Evolutionary conservation across 1,139 yeast species (phyloP).

Genomic region (Meyerozyma carpophila): DNA sequence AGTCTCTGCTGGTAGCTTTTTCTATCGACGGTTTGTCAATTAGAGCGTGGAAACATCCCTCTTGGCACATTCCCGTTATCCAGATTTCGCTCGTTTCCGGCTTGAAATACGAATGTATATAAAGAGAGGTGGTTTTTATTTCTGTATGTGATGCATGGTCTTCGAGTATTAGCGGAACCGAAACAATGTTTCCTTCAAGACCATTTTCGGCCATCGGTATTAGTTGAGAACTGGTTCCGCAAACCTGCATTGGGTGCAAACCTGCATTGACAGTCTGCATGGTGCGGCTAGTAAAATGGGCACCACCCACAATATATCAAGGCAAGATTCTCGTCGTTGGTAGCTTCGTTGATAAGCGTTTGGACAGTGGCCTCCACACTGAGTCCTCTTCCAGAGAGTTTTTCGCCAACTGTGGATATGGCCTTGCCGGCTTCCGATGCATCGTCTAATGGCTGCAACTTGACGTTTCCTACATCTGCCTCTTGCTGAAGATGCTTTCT

Average conservation of each 20-base stretch:
- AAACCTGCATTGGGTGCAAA: neutral
- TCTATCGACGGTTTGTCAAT: neutral
- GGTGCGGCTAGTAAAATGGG: constrained; percentile 37
- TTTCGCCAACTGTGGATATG: constrained; percentile 63
- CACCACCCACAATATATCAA: constrained; percentile 83
- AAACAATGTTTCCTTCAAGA: constrained; percentile 10
- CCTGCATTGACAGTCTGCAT: neutral
- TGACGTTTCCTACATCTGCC: constrained; percentile 6
- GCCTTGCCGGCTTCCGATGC: constrained; percentile 82
- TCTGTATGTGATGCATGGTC: constrained; percentile 11
- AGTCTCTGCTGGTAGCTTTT: neutral
- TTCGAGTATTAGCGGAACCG: constrained; percentile 19
- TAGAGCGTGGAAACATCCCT: constrained; percentile 13
- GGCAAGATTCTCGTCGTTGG: constrained; percentile 62
- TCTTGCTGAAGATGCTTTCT: constrained; percentile 52
- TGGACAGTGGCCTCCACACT: constrained; percentile 83
- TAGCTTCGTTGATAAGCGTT: constrained; percentile 75
- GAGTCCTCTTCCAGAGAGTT: constrained; percentile 59
- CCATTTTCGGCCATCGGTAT: neutral
- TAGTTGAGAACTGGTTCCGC: no score
- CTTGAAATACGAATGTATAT: constrained; percentile 7
- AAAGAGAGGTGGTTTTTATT: constrained; percentile 13
- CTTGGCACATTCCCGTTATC: constrained; percentile 15
- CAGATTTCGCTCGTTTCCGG: constrained; percentile 4
- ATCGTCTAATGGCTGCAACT: constrained; percentile 35